Evolutionary conservation across 2,329 filamentous ascomycete species (phyloP).

Genomic region (Alternaria dauci): DNA sequence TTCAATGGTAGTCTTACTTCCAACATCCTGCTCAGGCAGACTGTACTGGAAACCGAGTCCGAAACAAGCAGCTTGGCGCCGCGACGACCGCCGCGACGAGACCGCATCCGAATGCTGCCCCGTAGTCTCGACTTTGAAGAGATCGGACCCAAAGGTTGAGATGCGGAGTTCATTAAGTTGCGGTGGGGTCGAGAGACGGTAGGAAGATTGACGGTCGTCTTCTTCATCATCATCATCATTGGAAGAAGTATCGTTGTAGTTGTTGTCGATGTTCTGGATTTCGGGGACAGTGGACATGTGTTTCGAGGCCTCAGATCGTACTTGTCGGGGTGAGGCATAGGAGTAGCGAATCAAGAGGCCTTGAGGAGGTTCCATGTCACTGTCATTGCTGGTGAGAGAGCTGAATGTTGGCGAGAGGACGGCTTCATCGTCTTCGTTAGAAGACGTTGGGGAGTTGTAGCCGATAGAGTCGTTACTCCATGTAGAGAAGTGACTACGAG

Average conservation of each 20-base stretch:
- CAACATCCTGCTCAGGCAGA: constrained; percentile 39
- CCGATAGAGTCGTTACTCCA: constrained; percentile 43
- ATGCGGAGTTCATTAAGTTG: constrained; percentile 36
- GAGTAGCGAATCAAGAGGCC: constrained; percentile 34
- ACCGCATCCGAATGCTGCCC: constrained; percentile 20
- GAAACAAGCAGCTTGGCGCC: constrained; percentile 44
- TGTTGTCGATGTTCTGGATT: constrained; percentile 8
- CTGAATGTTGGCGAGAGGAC: constrained; percentile 45
- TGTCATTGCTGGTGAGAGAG: constrained; percentile 43
- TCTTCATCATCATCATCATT: constrained; percentile 19
- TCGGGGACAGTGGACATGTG: constrained; percentile 14
- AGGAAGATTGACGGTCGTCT: constrained; percentile 9
- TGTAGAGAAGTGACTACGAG: constrained; percentile 44
- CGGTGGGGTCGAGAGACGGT: constrained; percentile 31
- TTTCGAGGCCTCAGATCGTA: constrained; percentile 4
- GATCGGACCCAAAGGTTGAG: constrained; percentile 40
- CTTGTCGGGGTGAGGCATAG: constrained; percentile 20
- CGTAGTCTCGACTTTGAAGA: constrained; percentile 40
- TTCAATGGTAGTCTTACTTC: constrained; percentile 40
- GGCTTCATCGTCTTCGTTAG: constrained; percentile 30
- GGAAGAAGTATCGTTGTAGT: not conserved
- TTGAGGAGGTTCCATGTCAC: constrained; percentile 34
- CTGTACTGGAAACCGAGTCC: constrained; percentile 48
- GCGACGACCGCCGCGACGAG: constrained; percentile 22
- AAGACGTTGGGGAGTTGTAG: constrained; percentile 34